Percentiles rank a stretch among this genome's conserved stretches.
These are phyloP conservation scores for Knoxia roxburghii DNA, from an alignment of 257 asterid genomes.

Conservation along the genomic window DNA sequence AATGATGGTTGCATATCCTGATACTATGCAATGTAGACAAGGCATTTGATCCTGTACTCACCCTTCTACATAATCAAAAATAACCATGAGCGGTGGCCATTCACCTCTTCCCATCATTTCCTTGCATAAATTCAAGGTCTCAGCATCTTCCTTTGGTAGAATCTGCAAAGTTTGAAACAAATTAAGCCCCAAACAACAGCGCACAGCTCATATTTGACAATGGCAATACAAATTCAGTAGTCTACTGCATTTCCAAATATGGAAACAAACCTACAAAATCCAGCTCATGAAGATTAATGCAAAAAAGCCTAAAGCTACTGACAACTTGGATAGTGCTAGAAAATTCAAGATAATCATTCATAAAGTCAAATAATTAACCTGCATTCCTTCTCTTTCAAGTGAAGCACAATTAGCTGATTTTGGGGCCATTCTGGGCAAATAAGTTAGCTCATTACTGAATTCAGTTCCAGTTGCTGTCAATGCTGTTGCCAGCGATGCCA, in stretches of 20 bases:
- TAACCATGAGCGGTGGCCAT: constrained; percentile 91
- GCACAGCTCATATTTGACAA: background rate
- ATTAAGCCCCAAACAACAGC: background rate
- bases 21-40: background rate
- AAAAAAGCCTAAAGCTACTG: background rate
- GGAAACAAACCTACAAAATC: background rate
- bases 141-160: constrained; percentile 56
- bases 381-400: constrained; percentile 81
- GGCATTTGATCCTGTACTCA: constrained; percentile 9
- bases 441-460: constrained; percentile 71
- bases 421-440: constrained; percentile 70
- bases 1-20: background rate
- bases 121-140: constrained; percentile 68
- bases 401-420: constrained; percentile 61
- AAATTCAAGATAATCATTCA: background rate
- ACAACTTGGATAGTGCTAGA: background rate
- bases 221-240: too few relatives aligned
- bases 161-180: constrained; percentile 27
- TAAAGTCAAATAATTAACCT: constrained; percentile 32
- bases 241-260: background rate
- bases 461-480: constrained; percentile 59
- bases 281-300: background rate
- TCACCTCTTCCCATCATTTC: constrained; percentile 85
- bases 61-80: constrained; percentile 83
- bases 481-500: constrained; percentile 90